Evolutionary conservation across 441 rosid species (phyloP), one percentile per base, ranked within the genome.

Genomic region (Populus hybrid): DNA sequence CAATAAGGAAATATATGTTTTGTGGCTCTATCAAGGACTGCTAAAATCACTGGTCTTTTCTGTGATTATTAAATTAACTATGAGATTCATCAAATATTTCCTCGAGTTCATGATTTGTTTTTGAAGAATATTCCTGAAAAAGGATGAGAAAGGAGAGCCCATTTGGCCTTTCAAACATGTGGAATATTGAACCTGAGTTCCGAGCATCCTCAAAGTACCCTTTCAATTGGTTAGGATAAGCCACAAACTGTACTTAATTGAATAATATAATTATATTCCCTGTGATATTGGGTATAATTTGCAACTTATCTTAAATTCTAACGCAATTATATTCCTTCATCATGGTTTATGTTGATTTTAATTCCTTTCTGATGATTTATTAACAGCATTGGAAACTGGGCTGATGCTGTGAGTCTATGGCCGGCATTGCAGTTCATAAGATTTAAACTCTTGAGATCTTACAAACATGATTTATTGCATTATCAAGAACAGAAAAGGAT

Each of bases 311-410:
- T 20, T 38, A 71, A 38, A 21, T 70, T 70, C 73, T 40, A 10
- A 77, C 75, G 65, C 80, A 63, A 63, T 38, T n/a, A 53, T 30
- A 65, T 66, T 34, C 21, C 66, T n/a, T 7, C 23, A 66, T 68
- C 63, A 67, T 71, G 36, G 26, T 72, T 36, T 24, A 66, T 66
- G 8, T 50, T 36, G 3, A 68, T 32, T 53, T 59, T 74, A 30
- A 3, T 30, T 30, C 32, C 69, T 14, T 21, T 71, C 14, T n/a
- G 21, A 23, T 16, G 42, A 26, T 57, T 2, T n/a, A 61, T 61
- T n/a, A 61, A 61, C 66, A 61, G 9, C 21, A 23, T 16, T 61
- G 66, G 23, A 5, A 35, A 61, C 50, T 8, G 3, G 53, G 23
- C 24, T 42, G 63, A n/a, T 28, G 24, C 30, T 35, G 8, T 35